These are phyloP conservation scores for Lyophyllum decastes DNA, from an alignment of 768 basidiomycete genomes.

Conservation along the genomic window DNA sequence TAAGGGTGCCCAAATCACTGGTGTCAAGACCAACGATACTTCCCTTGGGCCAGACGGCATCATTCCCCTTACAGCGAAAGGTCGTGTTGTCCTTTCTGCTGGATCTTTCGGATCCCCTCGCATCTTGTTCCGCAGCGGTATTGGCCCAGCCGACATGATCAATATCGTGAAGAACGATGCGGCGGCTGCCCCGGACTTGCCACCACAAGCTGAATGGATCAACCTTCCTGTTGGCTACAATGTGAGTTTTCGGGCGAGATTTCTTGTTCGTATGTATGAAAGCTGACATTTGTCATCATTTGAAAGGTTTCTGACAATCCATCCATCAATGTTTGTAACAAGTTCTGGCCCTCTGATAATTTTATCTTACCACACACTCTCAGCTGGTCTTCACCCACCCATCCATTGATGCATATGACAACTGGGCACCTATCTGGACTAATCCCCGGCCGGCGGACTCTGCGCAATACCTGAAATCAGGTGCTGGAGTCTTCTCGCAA, in stretches of 20 bases:
- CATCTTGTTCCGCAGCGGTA: constrained; percentile 61
- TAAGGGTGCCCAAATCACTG: constrained; percentile 54
- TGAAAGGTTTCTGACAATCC: constrained; percentile 59
- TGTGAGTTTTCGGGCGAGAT: constrained; percentile 22
- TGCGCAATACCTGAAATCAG: constrained; percentile 50
- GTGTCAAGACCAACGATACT: constrained; percentile 63
- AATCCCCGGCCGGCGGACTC: constrained; percentile 57
- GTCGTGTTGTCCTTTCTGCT: constrained; percentile 60
- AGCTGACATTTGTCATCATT: neutral
- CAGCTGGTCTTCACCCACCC: constrained; percentile 68
- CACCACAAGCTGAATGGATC: constrained; percentile 51
- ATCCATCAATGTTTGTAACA: constrained; percentile 52
- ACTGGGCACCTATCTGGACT: constrained; percentile 61
- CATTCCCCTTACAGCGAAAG: constrained; percentile 51
- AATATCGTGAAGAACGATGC: constrained; percentile 48
- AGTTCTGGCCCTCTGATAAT: neutral
- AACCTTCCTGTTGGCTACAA: constrained; percentile 60
- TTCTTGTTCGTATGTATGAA: too few relatives aligned
- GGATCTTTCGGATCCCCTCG: constrained; percentile 61
- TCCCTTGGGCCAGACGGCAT: constrained; percentile 58
- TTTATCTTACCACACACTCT: neutral
- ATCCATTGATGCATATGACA: constrained; percentile 60
- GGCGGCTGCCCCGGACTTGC: constrained; percentile 45
- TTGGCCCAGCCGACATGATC: constrained; percentile 63
- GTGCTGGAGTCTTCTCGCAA: constrained; percentile 58